Percentiles rank a stretch among this genome's conserved stretches.
Evolutionary conservation across 2,329 filamentous ascomycete species (phyloP).

Genomic region (Cordyceps tenuipes): DNA sequence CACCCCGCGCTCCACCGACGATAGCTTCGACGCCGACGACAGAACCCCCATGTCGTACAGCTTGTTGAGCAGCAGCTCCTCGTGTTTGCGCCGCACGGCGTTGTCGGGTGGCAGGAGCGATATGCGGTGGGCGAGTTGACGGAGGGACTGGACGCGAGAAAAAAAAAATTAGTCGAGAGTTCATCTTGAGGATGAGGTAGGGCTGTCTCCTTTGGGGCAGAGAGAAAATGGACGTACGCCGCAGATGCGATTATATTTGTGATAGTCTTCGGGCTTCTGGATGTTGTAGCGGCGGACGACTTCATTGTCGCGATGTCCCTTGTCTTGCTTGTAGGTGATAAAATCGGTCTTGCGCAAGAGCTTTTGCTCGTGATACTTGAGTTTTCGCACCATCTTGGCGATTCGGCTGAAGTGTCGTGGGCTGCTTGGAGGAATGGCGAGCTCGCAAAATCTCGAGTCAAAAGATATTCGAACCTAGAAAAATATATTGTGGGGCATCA

Average conservation of each 20-base stretch:
- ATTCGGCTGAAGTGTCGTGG: slow-evolving; percentile 1
- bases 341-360: slow-evolving; percentile 91
- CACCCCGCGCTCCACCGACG: slow-evolving; percentile 77
- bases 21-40: slow-evolving; percentile 65
- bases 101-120: slow-evolving; percentile 74
- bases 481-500: slow-evolving; percentile 7
- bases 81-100: slow-evolving; percentile 71
- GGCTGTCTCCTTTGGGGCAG: no score
- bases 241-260: slow-evolving; percentile 56
- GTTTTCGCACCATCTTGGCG: slow-evolving; percentile 75
- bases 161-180: slow-evolving; percentile 11
- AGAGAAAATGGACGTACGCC: slow-evolving; percentile 41
- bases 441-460: background rate
- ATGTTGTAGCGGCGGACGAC: slow-evolving; percentile 84
- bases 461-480: background rate
- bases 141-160: slow-evolving; percentile 53
- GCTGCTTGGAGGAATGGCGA: background rate
- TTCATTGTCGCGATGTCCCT: slow-evolving; percentile 71
- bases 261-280: slow-evolving; percentile 81
- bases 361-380: slow-evolving; percentile 96
- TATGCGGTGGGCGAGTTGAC: slow-evolving; percentile 83
- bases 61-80: slow-evolving; percentile 82
- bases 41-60: slow-evolving; percentile 88
- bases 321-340: slow-evolving; percentile 84
- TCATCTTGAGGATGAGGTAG: no score